Base-by-base conservation (phyloP, 2,329 filamentous ascomycete genomes). In the Alternaria sp. region DNA sequence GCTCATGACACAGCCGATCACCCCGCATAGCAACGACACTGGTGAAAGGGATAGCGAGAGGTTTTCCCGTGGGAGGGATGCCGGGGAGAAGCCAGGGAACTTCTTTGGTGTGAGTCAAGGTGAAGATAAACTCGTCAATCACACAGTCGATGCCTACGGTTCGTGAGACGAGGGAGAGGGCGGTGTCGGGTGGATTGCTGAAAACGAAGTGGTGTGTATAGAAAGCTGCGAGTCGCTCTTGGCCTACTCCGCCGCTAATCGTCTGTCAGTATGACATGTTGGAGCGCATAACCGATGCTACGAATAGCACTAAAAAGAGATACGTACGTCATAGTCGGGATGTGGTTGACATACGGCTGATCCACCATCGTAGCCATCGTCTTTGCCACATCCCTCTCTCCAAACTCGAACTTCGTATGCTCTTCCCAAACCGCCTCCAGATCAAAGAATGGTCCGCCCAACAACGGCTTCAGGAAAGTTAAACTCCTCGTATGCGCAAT, bases 301-400 rank as follows among this genome's bases (percentile, higher is more conserved):
- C 10, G 8, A 4, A 4, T 2, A 31, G 8, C 2, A 11, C 21
- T n/a, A 1, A 0, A 39, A n/a, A 3, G n/a, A 17, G 39, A 3
- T 36, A 67, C 64, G 36, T 51, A 68, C 68, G 83, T 80, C 68
- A 88, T 82, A 0, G 89, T 92, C 0, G 90, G 88, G 2, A 92
- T 81, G 70, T 93, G 89, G 70, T 93, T 93, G 1, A 93, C 90
- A 68, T 93, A 92, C 2, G 90, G 90, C 72, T 92, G 86, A 46
- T 88, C 82, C 2, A 92, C 89, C 90, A 93, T 93, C 0, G 90
- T 93, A n/a, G 82, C 82, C 90, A 93, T 93, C 0, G 90, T 93
- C 63, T 86, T 85, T 61, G 86, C 86, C 0, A 92, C 89, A 2
- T 85, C 86, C 10, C 89, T 83, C 54, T 88, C 85, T 1, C 76